Evolutionary conservation across 352 stramenopile genomes (phyloP), one percentile per base, ranked within the genome.

Genomic region (Phytophthora ohioensis): DNA sequence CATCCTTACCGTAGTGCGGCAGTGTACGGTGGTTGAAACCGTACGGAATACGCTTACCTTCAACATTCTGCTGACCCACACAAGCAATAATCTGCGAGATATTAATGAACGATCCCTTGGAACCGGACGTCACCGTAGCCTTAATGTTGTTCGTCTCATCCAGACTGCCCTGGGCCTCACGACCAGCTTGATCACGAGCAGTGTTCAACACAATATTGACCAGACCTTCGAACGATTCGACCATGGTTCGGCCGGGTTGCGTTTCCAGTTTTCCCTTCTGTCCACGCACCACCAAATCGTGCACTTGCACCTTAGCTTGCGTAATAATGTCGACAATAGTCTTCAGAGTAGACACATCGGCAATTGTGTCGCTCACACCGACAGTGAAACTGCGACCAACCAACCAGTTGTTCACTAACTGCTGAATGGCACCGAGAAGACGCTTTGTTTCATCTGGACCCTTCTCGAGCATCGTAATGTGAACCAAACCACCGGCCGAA

Each of bases 21-120:
- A 97, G 97, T 88, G 91, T 99, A 76, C 81, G 97, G 83, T 87
- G 98, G 73, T 83, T 97, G 91, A 92, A 99, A 56, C 83, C 97
- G 81, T 93, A 99, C 30, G 95, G 96, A 73, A 99, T 99, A 69
- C 97, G 93, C 79, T 99, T 98, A 57, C 97, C 94, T 92, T 99
- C 96, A 46, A 99, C 97, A 78, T 99, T 99, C 76, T 99, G 97
- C 70, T 99, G 97, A 71, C 97, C 97, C 32, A 99, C 97, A 81
- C 97, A 99, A 64, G 97, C 98, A 87, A 99, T 99, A 92, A 99
- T 99, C 86, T 99, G 98, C 43, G 97, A 99, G 72, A 99, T 99
- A 80, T 99, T 99, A 75, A 99, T 99, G 75, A 99, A 98, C 10
- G 93, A 98, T 61, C 98, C 98, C 90, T 99, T 99, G 41, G 95